These are phyloP conservation scores for Phyllachora maydis DNA, from an alignment of 2,329 filamentous ascomycete species.

Conservation along the genomic window DNA sequence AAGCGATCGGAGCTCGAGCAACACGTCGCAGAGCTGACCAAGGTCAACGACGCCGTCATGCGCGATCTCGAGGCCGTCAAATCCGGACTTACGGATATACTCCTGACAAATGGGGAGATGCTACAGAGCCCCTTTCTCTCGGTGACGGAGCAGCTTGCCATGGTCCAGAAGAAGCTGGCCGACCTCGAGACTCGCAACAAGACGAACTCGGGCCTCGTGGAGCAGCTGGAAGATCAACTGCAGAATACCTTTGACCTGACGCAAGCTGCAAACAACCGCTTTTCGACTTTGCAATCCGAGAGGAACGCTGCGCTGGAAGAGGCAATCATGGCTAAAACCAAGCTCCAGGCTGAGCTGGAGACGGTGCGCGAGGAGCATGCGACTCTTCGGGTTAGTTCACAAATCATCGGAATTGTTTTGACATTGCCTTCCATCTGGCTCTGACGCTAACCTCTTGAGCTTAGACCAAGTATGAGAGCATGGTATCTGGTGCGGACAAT, in stretches of 20 bases:
- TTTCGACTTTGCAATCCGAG: slow-evolving; percentile 64
- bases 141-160: slow-evolving; percentile 28
- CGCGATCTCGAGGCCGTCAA: slow-evolving; percentile 42
- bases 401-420: too few relatives aligned
- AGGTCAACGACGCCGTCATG: slow-evolving; percentile 36
- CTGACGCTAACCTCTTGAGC: background rate
- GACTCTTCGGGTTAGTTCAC: slow-evolving; percentile 47
- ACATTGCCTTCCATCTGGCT: too few relatives aligned
- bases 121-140: slow-evolving; percentile 23
- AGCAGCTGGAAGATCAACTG: slow-evolving; percentile 92
- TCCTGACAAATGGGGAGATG: slow-evolving; percentile 25
- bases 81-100: slow-evolving; percentile 27
- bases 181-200: slow-evolving; percentile 51
- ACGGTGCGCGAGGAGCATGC: slow-evolving; percentile 47
- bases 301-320: slow-evolving; percentile 61
- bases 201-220: slow-evolving; percentile 79
- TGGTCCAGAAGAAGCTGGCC: slow-evolving; percentile 43
- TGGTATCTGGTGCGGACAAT: slow-evolving; percentile 12
- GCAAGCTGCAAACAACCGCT: slow-evolving; percentile 62
- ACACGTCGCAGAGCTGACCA: slow-evolving; percentile 31
- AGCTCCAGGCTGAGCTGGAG: slow-evolving; percentile 50
- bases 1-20: slow-evolving; percentile 34
- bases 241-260: slow-evolving; percentile 90
- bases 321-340: slow-evolving; percentile 40
- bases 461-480: slow-evolving; percentile 40